Base-by-base conservation (phyloP, 257 asterid genomes). In the Solanum chiquidenum region DNA sequence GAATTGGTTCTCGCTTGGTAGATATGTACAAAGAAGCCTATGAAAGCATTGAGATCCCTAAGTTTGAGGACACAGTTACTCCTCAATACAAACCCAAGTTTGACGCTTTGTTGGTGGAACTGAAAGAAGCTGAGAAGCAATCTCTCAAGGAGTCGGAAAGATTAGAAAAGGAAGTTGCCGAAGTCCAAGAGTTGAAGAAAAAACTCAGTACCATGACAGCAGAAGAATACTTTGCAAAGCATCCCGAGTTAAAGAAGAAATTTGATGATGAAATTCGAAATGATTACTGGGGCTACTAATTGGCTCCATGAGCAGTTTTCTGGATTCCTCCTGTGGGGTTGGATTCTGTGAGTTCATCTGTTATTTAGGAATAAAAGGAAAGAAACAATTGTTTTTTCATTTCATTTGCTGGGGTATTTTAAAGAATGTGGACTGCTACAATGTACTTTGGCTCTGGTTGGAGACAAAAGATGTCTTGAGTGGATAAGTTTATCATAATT, bases 21-120 rank as follows among this genome's bases (percentile, higher is more conserved):
- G 99, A 96, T 89, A 92, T 95, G 93, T 96, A 96, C 93, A 95
- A 96, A 90, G 98, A 95, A 90, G 99, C 98, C 74, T 95, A 94
- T 83, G 98, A 96, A 72, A 94, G 95, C 89, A 83, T 96, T 87
- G 92, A 96, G 90, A 90, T 96, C 89, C 99, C 99, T 13, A 91
- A 93, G 91, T 95, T 93, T 88, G 99, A 92, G 82, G 99, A 96
- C 92, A 94, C 89, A 40, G 99, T 95, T 89, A 95, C 98, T 84
- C 99, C 98, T 69, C 92, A 95, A 89, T 96, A 93, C 92, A 94
- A 95, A 77, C 98, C 98, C 83, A 93, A 96, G 91, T 95, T 96
- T 89, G 98, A 96, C 40, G 96, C 96, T 29, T 91, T 96, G 98
- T 92, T 95, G 95, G 95, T 95, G 83, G 98, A 96, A 91, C 93